Conservation (phyloP, 306 rosid genomes). For the Trifolium subterraneum region DNA sequence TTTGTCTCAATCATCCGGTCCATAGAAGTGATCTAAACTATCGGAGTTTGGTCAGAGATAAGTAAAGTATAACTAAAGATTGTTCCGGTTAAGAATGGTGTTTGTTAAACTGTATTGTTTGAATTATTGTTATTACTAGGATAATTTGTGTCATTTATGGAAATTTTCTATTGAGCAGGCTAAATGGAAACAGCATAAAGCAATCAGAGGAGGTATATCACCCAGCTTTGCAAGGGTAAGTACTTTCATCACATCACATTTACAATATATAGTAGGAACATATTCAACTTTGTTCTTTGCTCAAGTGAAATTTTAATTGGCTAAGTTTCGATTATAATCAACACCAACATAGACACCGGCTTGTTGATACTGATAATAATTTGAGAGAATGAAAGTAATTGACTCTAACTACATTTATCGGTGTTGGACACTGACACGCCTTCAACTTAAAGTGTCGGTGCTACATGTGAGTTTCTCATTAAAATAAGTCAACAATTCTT, state of each 20-base stretch:
- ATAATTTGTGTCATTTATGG: slow-evolving; percentile 16
- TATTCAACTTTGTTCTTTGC: slow-evolving; percentile 14
- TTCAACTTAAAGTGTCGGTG: not conserved
- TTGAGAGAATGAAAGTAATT: not conserved
- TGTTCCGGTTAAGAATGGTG: not conserved
- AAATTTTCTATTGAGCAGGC: slow-evolving; percentile 52
- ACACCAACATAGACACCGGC: not conserved
- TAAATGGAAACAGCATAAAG: slow-evolving; percentile 64
- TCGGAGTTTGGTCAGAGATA: not conserved
- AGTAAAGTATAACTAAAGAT: not conserved
- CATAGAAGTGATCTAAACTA: not conserved
- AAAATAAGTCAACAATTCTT: not conserved
- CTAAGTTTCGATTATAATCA: not conserved
- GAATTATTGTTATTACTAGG: slow-evolving; percentile 5
- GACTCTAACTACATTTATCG: not conserved
- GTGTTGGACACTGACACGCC: not conserved
- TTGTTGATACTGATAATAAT: not conserved
- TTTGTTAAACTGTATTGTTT: not conserved
- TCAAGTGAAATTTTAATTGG: not conserved
- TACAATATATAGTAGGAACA: slow-evolving; percentile 1
- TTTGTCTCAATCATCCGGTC: not conserved
- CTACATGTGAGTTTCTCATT: not conserved
- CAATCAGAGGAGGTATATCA: slow-evolving; percentile 80
- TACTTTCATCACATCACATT: slow-evolving; percentile 26
- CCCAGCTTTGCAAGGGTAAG: slow-evolving; percentile 70